phyloP scores from a whole-genome alignment of 2,329 filamentous ascomycete species.

The Aspergillus oerlinghausenensis region DNA sequence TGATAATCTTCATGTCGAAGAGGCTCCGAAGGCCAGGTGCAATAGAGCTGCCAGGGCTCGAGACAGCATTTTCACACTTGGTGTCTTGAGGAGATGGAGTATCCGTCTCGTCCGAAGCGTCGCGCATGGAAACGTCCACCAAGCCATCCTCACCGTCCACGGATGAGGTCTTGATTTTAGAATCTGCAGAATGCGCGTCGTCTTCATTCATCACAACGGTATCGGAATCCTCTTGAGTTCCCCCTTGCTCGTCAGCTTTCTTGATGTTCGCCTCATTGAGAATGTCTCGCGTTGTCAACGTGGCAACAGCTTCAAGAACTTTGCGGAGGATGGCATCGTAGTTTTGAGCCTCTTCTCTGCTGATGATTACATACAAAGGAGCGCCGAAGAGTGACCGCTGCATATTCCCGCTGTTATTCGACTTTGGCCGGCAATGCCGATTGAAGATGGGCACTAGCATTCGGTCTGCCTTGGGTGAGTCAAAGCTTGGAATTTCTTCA shows the following conservation, averaged over 20 bases:
- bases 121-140: slow-evolving; percentile 83
- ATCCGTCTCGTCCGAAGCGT: slow-evolving; percentile 42
- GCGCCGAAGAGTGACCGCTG: slow-evolving; percentile 37
- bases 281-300: slow-evolving; percentile 67
- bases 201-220: slow-evolving; percentile 60
- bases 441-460: slow-evolving; percentile 48
- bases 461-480: slow-evolving; percentile 42
- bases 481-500: slow-evolving; percentile 36
- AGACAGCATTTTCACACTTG: slow-evolving; percentile 36
- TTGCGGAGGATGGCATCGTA: slow-evolving; percentile 75
- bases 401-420: slow-evolving; percentile 20
- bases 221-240: slow-evolving; percentile 58
- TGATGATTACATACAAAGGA: slow-evolving; percentile 65
- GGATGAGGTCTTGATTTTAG: slow-evolving; percentile 70
- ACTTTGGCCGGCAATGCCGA: slow-evolving; percentile 26
- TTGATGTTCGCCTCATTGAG: slow-evolving; percentile 51
- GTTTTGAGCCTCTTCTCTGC: slow-evolving; percentile 63
- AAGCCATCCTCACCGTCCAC: slow-evolving; percentile 86
- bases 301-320: slow-evolving; percentile 68
- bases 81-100: slow-evolving; percentile 10
- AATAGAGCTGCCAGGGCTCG: slow-evolving; percentile 54
- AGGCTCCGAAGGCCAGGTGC: slow-evolving; percentile 62
- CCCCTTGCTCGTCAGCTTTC: slow-evolving; percentile 47
- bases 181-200: slow-evolving; percentile 61
- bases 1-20: slow-evolving; percentile 70